A percentile compares a stretch with the other conserved stretches of the same genome.
These are phyloP conservation scores for Craterostigma plantagineum DNA, from an alignment of 257 asterid species.

Conservation along the genomic window DNA sequence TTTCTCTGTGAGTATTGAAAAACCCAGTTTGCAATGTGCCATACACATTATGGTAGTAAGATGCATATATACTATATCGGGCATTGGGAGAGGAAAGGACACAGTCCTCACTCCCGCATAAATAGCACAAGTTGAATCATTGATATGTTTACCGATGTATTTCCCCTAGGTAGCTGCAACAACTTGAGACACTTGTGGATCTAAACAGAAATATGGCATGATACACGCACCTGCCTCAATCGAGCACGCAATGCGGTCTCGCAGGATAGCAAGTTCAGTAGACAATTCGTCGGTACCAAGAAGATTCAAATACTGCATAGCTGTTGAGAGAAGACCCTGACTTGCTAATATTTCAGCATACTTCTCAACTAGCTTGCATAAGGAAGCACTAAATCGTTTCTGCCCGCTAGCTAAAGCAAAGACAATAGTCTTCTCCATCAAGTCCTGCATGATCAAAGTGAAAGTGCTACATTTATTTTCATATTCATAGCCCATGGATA, in stretches of 20 bases:
- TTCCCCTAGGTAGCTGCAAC: no score
- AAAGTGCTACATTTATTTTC: constrained; percentile 1
- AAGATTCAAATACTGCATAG: constrained; percentile 86
- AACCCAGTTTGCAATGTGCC: constrained; percentile 5
- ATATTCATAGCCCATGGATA: constrained; percentile 9
- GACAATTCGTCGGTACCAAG: constrained; percentile 79
- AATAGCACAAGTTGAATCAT: no score
- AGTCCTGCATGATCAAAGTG: constrained; percentile 40
- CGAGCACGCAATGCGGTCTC: constrained; percentile 73
- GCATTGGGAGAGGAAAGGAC: no score
- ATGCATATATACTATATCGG: no score
- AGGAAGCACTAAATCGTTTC: constrained; percentile 66
- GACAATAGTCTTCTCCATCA: constrained; percentile 92
- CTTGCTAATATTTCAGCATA: constrained; percentile 95
- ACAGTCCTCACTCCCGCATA: no score
- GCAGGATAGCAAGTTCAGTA: constrained; percentile 63
- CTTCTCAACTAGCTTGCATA: constrained; percentile 83
- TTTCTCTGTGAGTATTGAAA: constrained; percentile 29
- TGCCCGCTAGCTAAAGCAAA: constrained; percentile 89
- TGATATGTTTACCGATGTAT: no score
- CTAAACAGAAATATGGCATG: neutral
- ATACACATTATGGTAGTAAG: no score
- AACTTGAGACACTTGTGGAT: no score
- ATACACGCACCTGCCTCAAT: constrained; percentile 48
- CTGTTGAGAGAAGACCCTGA: constrained; percentile 85